phyloP scores from a whole-genome alignment of 208 protist species.

The Trypanosoma mega region DNA sequence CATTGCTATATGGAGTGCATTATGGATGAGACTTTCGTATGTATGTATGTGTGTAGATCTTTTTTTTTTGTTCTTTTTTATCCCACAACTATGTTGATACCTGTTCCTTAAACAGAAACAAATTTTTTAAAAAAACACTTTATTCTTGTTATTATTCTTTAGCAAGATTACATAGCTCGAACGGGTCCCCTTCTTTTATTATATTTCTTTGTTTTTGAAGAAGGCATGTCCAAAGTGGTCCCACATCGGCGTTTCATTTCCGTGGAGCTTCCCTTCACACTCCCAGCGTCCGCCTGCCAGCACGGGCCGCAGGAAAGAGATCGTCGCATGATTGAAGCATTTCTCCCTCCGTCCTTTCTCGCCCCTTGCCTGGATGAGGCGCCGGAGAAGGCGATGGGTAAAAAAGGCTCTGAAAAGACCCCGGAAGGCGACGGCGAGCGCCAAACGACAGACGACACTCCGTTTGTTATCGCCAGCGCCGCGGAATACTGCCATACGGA shows the following conservation, averaged over 20 bases:
- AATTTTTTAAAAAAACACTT: neutral
- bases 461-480: constrained; percentile 18
- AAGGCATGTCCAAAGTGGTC: constrained; percentile 13
- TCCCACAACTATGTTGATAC: neutral
- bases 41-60: neutral
- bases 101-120: neutral
- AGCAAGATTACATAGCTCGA: neutral
- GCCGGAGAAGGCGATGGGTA: neutral
- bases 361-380: constrained; percentile 36
- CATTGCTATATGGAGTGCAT: neutral
- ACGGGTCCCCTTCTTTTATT: neutral
- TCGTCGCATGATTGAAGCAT: constrained; percentile 39
- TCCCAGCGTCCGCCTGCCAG: constrained; percentile 23
- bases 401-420: constrained; percentile 1
- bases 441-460: neutral
- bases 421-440: neutral
- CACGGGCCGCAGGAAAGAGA: constrained; percentile 3
- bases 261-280: constrained; percentile 72
- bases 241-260: constrained; percentile 54
- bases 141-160: neutral
- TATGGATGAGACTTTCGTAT: neutral
- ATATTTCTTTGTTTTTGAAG: neutral
- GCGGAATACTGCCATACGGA: constrained; percentile 25
- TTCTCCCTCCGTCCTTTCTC: constrained; percentile 52
- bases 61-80: neutral